Evolutionary conservation across 2,329 filamentous ascomycete genomes (phyloP), one percentile per base, ranked within the genome.

Genomic region (Xylariaceae sp.): DNA sequence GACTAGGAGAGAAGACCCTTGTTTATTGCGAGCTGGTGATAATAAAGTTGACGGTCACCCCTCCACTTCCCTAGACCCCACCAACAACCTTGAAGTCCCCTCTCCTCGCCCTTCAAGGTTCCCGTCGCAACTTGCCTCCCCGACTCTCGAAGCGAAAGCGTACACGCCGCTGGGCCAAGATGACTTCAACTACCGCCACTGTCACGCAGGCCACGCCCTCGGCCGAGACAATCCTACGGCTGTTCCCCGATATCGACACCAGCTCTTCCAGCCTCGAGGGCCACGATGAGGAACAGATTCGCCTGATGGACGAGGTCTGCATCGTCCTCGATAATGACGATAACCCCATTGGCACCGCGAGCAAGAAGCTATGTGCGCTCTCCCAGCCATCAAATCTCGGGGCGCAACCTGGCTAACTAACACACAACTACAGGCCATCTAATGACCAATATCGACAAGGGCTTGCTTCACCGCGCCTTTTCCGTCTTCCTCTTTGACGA

Each of bases 381-480:
- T 14, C 17, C 36, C 5, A n/a, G 7, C 17, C 22, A 16, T 22
- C 22, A 34, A 45, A 13, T 17, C 33, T 18, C 14, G 3, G 13
- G 44, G 18, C 5, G 17, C 31, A 13, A 43, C 9, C 5, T 28
- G 46, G 50, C 55, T 55, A 46, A 58, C 45, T 10, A 4, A 47
- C n/a, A 17, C 6, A 16, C 46, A 3, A 39, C 39, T 18, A 17
- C 62, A 96, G 91, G 91, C 81, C 94, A 99, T 72, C 79, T 99
- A 62, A 99, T 99, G 94, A 89, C 89, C 73, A 99, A 99, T 77
- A 99, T 99, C 69, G 84, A 97, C 71, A 89, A 91, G 71, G 94
- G 94, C 34, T 86, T 99, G 55, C 84, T 99, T 51, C 94, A 99
- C 78, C 90, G 94, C 54, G 94, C 94, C 58, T 99, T 99, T 74